Evolutionary conservation across 768 basidiomycete species (phyloP), one percentile per base, ranked within the genome.

Genomic region (Psilocybe cyanescens): DNA sequence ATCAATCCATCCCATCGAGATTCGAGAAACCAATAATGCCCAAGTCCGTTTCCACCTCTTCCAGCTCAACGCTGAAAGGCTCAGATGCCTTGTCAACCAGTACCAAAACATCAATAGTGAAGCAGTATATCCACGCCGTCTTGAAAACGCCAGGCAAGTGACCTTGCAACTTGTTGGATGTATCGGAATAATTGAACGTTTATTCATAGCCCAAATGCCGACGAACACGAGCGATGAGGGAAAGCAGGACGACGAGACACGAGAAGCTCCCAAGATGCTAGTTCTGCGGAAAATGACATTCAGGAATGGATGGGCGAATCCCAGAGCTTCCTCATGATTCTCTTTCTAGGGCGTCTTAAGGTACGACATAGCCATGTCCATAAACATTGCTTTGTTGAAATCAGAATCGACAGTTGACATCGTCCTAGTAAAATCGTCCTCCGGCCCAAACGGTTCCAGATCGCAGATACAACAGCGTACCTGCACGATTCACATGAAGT

Each of bases 401-500:
- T 35, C 11, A 11, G 6, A 11, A 35, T 44, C 14, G 41, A 44
- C n/a, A 44, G 41, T 39, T 44, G 41, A 44, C 9, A 44, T 44
- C 41, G 14, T 44, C 41, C 41, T 44, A 44, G n/a, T 44, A 44
- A 44, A 2, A 44, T 44, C 41, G 2, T 44, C 41, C 41, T 44
- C 41, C 41, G n/a, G 5, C n/a, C n/a, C 41, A 14, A 12, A 44
- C 2, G 5, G 4, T 11, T 16, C 14, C 41, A 35, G 11, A 35
- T 35, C 33, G 33, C 33, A 11, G 2, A 44, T 44, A 44, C 11
- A 44, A 44, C 41, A 35, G 41, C 41, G 41, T 44, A 44, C 41
- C 41, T 44, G 41, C 14, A 44, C 37, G 14, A 44, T 35, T 83
- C 76, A 94, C 91, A 95, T 95, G 71, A 95, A 95, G 71, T 95